These are phyloP conservation scores for Aspergillus panamensis DNA, from an alignment of 495 filamentous ascomycete species.

Conservation along the genomic window DNA sequence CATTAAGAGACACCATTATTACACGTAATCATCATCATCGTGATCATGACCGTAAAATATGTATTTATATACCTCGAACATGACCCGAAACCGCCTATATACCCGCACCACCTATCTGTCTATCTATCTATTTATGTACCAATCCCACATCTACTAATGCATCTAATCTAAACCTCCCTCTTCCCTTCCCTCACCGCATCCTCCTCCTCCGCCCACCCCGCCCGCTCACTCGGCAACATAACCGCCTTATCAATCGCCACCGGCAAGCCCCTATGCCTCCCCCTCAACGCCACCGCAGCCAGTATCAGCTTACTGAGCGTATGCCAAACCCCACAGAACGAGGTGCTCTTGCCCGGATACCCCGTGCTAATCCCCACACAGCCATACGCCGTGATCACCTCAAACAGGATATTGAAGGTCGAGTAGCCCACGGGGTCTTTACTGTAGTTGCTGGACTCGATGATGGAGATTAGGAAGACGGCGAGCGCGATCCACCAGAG, in stretches of 20 bases:
- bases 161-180: not conserved
- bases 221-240: conserved; percentile 60
- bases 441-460: conserved; percentile 65
- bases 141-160: not conserved
- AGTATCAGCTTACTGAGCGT: conserved; percentile 71
- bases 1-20: too few species aligned
- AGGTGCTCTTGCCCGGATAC: conserved; percentile 61
- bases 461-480: conserved; percentile 67
- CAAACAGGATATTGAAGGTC: conserved; percentile 84
- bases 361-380: conserved; percentile 80
- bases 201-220: conserved; percentile 57
- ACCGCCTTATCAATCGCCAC: conserved; percentile 80
- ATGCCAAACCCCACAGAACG: conserved; percentile 71
- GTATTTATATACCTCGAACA: too few species aligned
- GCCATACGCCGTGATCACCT: conserved; percentile 79
- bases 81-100: too few species aligned
- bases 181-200: conserved; percentile 41
- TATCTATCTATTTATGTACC: too few species aligned
- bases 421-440: conserved; percentile 65
- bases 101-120: too few species aligned
- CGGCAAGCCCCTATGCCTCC: conserved; percentile 74
- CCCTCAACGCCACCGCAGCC: conserved; percentile 72
- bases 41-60: too few species aligned
- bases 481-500: conserved; percentile 81
- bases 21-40: too few species aligned